Evolutionary conservation across 2,329 filamentous ascomycete species (phyloP).

Genomic region (Podosphaera xanthii): DNA sequence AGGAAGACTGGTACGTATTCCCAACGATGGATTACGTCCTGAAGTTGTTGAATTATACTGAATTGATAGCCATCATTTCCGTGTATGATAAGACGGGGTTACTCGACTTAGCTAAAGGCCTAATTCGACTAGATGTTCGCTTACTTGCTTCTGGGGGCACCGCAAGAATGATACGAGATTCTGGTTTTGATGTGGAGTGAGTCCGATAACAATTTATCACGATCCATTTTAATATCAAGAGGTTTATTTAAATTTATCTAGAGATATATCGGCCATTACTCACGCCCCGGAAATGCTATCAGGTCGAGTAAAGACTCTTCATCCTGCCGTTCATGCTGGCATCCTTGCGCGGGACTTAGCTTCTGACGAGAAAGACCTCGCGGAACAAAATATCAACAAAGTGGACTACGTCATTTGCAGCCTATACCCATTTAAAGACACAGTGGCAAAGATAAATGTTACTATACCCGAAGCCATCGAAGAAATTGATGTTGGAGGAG

Average conservation of each 20-base stretch:
- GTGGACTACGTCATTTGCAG: slow-evolving; percentile 96
- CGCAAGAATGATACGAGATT: slow-evolving; percentile 88
- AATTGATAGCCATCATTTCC: slow-evolving; percentile 55
- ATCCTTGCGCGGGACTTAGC: slow-evolving; percentile 88
- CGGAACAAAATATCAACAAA: slow-evolving; percentile 83
- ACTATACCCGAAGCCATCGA: slow-evolving; percentile 92
- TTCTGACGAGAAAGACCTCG: slow-evolving; percentile 90
- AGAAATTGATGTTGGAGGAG: slow-evolving; percentile 95
- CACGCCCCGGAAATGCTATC: slow-evolving; percentile 92
- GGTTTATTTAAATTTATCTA: slow-evolving; percentile 16
- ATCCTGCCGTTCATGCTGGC: slow-evolving; percentile 58
- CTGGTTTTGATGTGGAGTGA: slow-evolving; percentile 84
- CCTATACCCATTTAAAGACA: slow-evolving; percentile 97
- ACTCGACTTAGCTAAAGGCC: slow-evolving; percentile 74
- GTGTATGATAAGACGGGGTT: slow-evolving; percentile 98
- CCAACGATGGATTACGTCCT: neutral
- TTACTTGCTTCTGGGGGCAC: slow-evolving; percentile 90
- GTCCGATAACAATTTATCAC: slow-evolving; percentile 15
- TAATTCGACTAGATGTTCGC: slow-evolving; percentile 72
- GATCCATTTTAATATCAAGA: neutral
- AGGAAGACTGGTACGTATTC: slow-evolving; percentile 1
- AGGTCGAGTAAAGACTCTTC: slow-evolving; percentile 82
- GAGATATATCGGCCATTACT: slow-evolving; percentile 93
- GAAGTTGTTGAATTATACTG: neutral
- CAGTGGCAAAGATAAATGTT: slow-evolving; percentile 87